phyloP scores from a whole-genome alignment of 768 basidiomycete species.

The Crepidotus variabilis region DNA sequence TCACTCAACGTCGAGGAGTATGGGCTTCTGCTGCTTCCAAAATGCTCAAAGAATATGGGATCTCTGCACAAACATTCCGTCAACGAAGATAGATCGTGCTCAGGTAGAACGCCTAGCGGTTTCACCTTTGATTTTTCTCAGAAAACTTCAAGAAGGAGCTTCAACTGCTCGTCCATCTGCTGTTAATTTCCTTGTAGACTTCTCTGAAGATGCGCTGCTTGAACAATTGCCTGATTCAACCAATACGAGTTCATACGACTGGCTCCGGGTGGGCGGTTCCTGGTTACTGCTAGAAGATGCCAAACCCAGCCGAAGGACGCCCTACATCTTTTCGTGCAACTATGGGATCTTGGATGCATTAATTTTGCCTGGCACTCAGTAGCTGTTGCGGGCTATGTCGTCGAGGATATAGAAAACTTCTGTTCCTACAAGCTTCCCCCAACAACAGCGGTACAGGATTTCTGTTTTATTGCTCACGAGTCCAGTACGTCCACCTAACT shows the following conservation, averaged over 20 bases:
- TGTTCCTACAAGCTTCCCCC: neutral
- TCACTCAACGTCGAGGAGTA: neutral
- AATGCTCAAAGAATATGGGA: neutral
- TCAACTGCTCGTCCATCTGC: neutral
- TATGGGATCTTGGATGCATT: neutral
- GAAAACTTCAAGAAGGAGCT: neutral
- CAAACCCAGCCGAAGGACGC: neutral
- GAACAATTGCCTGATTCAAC: neutral
- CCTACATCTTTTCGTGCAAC: neutral
- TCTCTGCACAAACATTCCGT: neutral
- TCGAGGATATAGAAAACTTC: neutral
- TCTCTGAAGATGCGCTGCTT: neutral
- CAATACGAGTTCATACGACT: neutral
- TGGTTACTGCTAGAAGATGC: neutral
- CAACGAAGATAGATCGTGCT: neutral
- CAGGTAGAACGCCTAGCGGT: neutral
- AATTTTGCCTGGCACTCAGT: neutral
- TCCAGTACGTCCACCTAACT: neutral
- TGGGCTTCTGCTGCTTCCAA: neutral
- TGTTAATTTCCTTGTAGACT: neutral
- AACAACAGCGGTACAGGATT: neutral
- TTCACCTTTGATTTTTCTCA: neutral
- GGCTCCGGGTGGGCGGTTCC: neutral
- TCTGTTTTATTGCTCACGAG: neutral
- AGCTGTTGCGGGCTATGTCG: neutral